Base-by-base conservation (phyloP, 345 rosid species). In the Lumnitzera littorea region DNA sequence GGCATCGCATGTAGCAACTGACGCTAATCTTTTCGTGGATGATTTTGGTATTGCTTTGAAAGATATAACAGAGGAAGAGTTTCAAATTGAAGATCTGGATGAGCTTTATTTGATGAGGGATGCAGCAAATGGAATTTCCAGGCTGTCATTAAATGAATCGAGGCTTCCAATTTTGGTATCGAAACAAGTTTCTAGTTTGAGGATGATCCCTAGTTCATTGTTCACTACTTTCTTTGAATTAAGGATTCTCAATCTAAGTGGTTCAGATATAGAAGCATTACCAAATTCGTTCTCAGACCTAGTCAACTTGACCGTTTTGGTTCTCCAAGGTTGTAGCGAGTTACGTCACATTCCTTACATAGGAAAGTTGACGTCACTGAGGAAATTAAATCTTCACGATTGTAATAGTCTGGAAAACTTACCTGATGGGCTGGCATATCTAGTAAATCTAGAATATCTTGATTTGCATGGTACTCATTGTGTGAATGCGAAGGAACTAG, bases 271-370 rank as follows among this genome's bases (percentile, higher is more conserved):
- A 8, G 16, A n/a, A 7, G 14, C 5, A 3, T 49, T 77, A 56
- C 81, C 81, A 6, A 3, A 10, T 36, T 73, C 78, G 14, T 15
- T 76, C 12, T 61, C 64, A 5, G 2, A 49, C 41, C 53, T 76
- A 46, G 57, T n/a, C 8, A 48, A 16, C 16, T 67, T 76, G 10
- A 59, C 47, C 3, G 53, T 68, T 36, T 24, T 69, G 23, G 15
- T 69, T 12, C 65, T 72, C 6, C 0, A 8, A 2, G 2, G 0
- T 1, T 69, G 76, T 49, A 0, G 1, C 0, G 0, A 7, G 0
- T 36, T 76, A 23, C 1, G 10, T 3, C 2, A n/a, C 15, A 13
- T 76, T 13, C 80, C 80, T 2, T 57, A 67, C 25, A 58, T 76
- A 12, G 62, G 57, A 2, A 58, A 55, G 9, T 48, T 72, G 20